Percentiles rank a stretch among this genome's conserved stretches.
Conservation (phyloP, 139 green algal species). For the Eudorina sp. region DNA sequence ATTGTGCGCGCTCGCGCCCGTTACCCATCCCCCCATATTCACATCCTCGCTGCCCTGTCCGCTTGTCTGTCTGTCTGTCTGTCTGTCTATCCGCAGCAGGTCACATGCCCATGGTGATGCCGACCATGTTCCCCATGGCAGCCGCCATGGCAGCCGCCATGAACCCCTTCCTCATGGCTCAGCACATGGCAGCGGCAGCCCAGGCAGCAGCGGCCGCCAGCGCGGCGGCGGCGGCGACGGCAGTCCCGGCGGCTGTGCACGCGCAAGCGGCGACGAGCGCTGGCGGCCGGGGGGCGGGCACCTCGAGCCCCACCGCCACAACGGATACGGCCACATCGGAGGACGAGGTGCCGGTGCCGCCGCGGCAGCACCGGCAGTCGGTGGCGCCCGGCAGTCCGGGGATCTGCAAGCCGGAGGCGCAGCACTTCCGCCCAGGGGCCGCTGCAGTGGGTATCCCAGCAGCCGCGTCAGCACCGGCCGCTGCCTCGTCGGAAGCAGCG, state of each 20-base stretch:
- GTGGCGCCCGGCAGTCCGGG: not conserved
- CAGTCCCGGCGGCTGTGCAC: no score
- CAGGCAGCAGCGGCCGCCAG: not conserved
- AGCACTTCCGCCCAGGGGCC: not conserved
- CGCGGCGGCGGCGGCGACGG: not conserved
- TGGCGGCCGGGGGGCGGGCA: slow-evolving; percentile 7
- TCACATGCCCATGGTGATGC: slow-evolving; percentile 26
- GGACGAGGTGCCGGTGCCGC: no score
- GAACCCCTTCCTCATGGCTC: slow-evolving; percentile 37
- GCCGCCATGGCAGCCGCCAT: slow-evolving; percentile 14
- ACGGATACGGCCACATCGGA: slow-evolving; percentile 18
- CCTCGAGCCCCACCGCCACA: not conserved
- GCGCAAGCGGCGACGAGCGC: slow-evolving; percentile 21
- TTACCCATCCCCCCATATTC: no score
- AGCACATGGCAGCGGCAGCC: slow-evolving; percentile 24
- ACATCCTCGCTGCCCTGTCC: no score
- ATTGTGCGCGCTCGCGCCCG: no score
- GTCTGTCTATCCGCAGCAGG: no score
- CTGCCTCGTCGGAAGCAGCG: no score
- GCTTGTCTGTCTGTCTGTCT: no score
- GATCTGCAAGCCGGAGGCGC: not conserved
- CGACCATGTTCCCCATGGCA: slow-evolving; percentile 29
- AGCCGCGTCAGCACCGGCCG: not conserved
- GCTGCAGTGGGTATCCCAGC: not conserved
- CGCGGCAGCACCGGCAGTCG: not conserved